Conservation (phyloP, 2,329 filamentous ascomycete genomes). For the Talaromyces sp. region DNA sequence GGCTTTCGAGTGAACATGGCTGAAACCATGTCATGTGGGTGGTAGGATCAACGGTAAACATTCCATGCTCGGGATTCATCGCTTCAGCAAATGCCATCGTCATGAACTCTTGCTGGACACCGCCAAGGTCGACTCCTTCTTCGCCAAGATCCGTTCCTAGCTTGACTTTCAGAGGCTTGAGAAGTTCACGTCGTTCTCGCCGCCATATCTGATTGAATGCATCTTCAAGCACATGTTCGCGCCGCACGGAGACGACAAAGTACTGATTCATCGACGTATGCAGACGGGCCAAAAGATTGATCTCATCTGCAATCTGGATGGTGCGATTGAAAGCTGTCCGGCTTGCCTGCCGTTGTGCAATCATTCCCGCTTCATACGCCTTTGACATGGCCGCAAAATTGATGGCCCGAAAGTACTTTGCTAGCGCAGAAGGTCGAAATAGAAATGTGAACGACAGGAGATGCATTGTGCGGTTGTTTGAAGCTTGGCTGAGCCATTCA, state of each 20-base stretch:
- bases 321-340: conserved; percentile 40
- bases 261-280: conserved; percentile 65
- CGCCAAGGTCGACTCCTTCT: conserved; percentile 86
- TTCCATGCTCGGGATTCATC: conserved; percentile 68
- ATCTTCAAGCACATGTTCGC: conserved; percentile 64
- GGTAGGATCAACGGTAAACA: conserved; percentile 69
- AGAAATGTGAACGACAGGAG: conserved; percentile 76
- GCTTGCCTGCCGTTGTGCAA: conserved; percentile 41
- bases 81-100: conserved; percentile 74
- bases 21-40: conserved; percentile 85
- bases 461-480: conserved; percentile 62
- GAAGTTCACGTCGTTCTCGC: conserved; percentile 71
- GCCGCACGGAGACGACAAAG: conserved; percentile 63
- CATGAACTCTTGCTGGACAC: conserved; percentile 96
- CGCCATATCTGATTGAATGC: conserved; percentile 86
- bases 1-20: conserved; percentile 71
- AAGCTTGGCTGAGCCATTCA: conserved; percentile 60
- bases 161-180: conserved; percentile 81
- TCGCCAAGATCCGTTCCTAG: conserved; percentile 78
- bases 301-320: conserved; percentile 51
- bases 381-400: conserved; percentile 84
- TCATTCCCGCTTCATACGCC: conserved; percentile 63
- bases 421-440: conserved; percentile 66
- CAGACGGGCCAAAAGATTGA: conserved; percentile 58
- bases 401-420: conserved; percentile 80